Conservation (phyloP, 2,329 filamentous ascomycete genomes). For the Truncatella angustata region DNA sequence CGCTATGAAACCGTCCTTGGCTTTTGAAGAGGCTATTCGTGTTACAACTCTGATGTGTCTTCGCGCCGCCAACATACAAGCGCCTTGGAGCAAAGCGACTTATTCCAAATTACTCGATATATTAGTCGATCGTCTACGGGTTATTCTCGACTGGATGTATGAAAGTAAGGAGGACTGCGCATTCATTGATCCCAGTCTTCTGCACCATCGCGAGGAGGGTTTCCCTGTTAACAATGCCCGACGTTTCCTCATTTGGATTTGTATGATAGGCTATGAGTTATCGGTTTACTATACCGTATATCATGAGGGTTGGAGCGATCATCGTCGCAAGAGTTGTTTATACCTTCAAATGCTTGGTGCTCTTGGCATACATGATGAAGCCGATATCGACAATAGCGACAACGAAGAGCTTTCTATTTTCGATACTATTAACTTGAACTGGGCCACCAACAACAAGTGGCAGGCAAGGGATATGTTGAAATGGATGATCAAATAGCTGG, state of each 20-base stretch:
- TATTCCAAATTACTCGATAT: neutral
- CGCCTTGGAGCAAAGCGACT: neutral
- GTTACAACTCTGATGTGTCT: neutral
- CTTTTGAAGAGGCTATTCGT: neutral
- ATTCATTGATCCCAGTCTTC: neutral
- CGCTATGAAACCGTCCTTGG: neutral
- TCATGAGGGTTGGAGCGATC: neutral
- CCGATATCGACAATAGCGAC: neutral
- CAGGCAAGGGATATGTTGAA: neutral
- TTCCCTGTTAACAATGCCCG: neutral
- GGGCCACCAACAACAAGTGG: neutral
- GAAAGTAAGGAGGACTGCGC: neutral
- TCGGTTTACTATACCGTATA: neutral
- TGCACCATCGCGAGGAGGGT: neutral
- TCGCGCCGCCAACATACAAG: neutral
- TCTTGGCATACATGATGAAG: neutral
- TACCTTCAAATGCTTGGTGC: neutral
- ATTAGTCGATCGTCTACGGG: neutral
- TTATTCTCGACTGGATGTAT: neutral
- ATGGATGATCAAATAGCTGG: too few relatives aligned
- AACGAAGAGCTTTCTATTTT: neutral
- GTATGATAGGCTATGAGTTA: neutral
- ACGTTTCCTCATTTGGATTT: conserved; percentile 2
- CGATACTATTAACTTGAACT: neutral
- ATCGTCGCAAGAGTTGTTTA: neutral